A percentile compares a stretch with the other conserved stretches of the same genome.
These are phyloP conservation scores for Phytophthora pseudosyringae DNA, from an alignment of 352 stramenopile species.

Conservation along the genomic window DNA sequence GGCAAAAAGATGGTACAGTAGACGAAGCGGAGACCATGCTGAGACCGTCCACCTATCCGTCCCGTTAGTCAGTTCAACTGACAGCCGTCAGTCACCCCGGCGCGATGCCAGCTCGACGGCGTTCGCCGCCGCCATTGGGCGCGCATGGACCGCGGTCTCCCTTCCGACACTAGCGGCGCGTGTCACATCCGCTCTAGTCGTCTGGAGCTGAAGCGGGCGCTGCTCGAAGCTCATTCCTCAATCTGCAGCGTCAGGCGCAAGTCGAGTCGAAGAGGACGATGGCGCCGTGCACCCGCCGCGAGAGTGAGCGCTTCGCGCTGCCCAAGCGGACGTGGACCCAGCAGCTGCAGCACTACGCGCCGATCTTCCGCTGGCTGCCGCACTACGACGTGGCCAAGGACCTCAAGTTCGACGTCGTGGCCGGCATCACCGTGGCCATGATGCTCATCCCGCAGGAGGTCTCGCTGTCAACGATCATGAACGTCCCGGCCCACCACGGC, in stretches of 20 bases:
- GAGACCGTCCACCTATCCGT: no score
- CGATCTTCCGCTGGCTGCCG: slow-evolving; percentile 64
- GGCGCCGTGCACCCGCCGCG: slow-evolving; percentile 19
- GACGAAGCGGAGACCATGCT: no score
- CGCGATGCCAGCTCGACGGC: slow-evolving; percentile 15
- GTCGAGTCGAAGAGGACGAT: slow-evolving; percentile 20
- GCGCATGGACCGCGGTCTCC: slow-evolving; percentile 2
- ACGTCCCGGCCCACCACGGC: slow-evolving; percentile 86
- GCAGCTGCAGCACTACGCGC: slow-evolving; percentile 37
- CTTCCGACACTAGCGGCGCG: slow-evolving; percentile 10
- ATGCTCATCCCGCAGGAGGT: slow-evolving; percentile 92
- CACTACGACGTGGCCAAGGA: slow-evolving; percentile 54
- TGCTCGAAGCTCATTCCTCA: slow-evolving; percentile 15
- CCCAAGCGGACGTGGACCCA: slow-evolving; percentile 28
- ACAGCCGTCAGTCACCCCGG: neutral
- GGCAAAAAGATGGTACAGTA: no score
- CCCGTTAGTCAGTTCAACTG: no score
- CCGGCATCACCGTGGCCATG: slow-evolving; percentile 71
- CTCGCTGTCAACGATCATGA: slow-evolving; percentile 88
- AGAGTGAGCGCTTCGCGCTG: slow-evolving; percentile 31
- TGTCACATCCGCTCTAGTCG: slow-evolving; percentile 27
- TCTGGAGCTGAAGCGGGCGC: neutral
- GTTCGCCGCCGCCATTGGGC: slow-evolving; percentile 2
- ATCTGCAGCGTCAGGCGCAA: slow-evolving; percentile 12
- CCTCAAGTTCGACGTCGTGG: slow-evolving; percentile 63